Base-by-base conservation (phyloP, 1,284 basidiomycete species). In the Pisolithus thermaeus region DNA sequence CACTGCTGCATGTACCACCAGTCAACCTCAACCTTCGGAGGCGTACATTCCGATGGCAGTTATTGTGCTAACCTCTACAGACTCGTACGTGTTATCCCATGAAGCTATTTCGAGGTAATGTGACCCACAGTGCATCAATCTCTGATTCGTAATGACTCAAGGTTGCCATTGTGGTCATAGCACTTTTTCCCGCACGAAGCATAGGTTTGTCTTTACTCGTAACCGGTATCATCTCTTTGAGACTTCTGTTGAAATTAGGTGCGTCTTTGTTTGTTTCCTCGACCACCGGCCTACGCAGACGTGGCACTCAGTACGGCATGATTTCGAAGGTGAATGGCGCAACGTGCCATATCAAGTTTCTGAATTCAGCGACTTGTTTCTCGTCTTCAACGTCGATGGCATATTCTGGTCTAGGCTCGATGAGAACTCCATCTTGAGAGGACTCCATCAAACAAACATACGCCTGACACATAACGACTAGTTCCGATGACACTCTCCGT, bases 181-280 rank as follows among this genome's bases (percentile, higher is more conserved):
- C 62, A 0, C 64, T 66, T 38, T 66, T 66, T 3, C 57, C 40
- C n/a, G 58, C 47, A 11, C 58, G 57, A 4, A 49, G 25, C 56
- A 66, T 54, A 0, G 58, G 66, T 41, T 66, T 68, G 9, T 52
- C 51, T 4, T 1, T 0, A 7, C 23, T 37, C 5, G 58, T 53
- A 3, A 66, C 46, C 35, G 68, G 22, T 30, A 66, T 60, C 61
- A 68, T 53, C 27, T 65, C 63, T 41, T 65, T 67, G 49, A 67
- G 64, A 3, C 67, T 64, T 1, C 65, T 56, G 39, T 65, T 64
- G 49, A 65, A 65, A 6, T 56, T 57, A 0, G 66, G 64, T 0
- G 66, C 58, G 0, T 51, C 18, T n/a, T 51, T 52, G 51, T 65
- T 65, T 27, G 64, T 66, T 18, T 67, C 63, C 37, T 58, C 23